Base-by-base conservation (phyloP, 2,329 filamentous ascomycete species). In the Grosmannia huntii region DNA sequence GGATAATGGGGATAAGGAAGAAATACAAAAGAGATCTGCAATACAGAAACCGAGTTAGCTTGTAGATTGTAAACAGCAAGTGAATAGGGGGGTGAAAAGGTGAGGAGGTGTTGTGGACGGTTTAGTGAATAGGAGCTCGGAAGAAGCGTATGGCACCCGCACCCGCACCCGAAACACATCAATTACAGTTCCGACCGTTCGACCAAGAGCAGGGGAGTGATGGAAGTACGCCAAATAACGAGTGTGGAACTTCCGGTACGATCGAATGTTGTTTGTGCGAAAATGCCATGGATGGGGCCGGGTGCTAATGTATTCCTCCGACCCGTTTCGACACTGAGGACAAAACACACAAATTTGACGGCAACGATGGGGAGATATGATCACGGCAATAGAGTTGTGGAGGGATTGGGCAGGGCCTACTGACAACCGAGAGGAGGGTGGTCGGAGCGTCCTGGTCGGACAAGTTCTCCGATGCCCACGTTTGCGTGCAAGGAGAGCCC, bases 381-480 rank as follows among this genome's bases (percentile, higher is more conserved):
- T 19, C 36, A 23, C 36, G 38, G 36, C 16, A 44, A 44, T 31
- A 19, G 53, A 38, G 23, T 27, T 33, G 49, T 41, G 36, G 51
- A 33, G 25, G 23, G 55, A 57, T 27, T 28, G 44, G 50, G 58
- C 38, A 59, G 55, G 60, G 59, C 54, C 33, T 41, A 57, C 53
- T 59, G 55, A 56, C 49, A 56, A 44, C 55, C 51, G 52, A 49
- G 41, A 49, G 41, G 51, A 25, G 54, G 51, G 28, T 28, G 28
- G 53, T 50, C 53, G n/a, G 33, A 14, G 36, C 31, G n/a, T 48
- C 53, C 21, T 46, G 19, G 60, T 60, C 41, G 52, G 59, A 58
- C 59, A 60, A 46, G 16, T 50, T 60, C 54, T 57, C 56, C 59
- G 41, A 58, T 54, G 55, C 31, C 55, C 57, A 56, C 57, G 51